Conservation (phyloP, 2,329 filamentous ascomycete genomes). For the Lachnellula arida region DNA sequence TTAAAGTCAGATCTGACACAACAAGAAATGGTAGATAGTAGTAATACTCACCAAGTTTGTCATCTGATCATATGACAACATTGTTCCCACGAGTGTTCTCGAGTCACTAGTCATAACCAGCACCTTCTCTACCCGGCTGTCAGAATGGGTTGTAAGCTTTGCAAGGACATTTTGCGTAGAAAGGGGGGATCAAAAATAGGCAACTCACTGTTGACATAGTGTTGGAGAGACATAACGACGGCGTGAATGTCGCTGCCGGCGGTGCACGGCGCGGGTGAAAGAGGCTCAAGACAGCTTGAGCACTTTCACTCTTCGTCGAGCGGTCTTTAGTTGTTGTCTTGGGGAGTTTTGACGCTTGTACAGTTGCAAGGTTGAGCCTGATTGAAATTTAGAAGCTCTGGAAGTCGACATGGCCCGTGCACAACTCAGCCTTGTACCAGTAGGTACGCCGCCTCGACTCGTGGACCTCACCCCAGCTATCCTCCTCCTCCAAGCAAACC, state of each 20-base stretch:
- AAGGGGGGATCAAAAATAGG: slow-evolving; percentile 1
- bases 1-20: neutral
- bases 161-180: slow-evolving; percentile 2
- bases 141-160: slow-evolving; percentile 33
- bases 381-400: slow-evolving; percentile 1
- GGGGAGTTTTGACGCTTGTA: neutral
- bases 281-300: slow-evolving; percentile 5
- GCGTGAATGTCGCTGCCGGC: slow-evolving; percentile 21
- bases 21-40: neutral
- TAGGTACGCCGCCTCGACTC: neutral
- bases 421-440: slow-evolving; percentile 13
- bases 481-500: neutral
- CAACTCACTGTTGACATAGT: slow-evolving; percentile 49
- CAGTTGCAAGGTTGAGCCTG: neutral
- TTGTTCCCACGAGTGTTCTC: slow-evolving; percentile 74
- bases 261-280: slow-evolving; percentile 17
- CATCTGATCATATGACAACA: slow-evolving; percentile 82
- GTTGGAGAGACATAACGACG: slow-evolving; percentile 45
- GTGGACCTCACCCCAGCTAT: neutral
- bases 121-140: slow-evolving; percentile 68
- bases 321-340: neutral
- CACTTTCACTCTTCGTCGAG: neutral
- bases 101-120: slow-evolving; percentile 90
- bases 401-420: neutral
- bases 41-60: slow-evolving; percentile 70